Conservation (phyloP, 176 grass and related monocot genomes). For the Bromus sterilis region DNA sequence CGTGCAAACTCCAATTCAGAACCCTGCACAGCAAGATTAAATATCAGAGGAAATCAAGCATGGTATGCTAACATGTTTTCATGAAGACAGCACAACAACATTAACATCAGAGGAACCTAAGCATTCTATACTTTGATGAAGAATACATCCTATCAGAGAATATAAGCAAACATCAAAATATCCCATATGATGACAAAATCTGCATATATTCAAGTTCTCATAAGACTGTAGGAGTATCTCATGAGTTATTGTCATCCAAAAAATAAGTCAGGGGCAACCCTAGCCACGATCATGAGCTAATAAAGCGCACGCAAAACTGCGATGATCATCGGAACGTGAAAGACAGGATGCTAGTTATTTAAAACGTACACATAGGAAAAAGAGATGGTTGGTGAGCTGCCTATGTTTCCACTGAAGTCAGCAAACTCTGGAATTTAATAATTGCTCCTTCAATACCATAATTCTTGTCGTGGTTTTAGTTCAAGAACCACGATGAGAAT, state of each 20-base stretch:
- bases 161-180: background rate
- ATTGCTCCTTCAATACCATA: too few species aligned
- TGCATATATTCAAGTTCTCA: background rate
- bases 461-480: too few species aligned
- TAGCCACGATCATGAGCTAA: background rate
- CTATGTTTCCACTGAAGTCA: background rate
- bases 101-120: background rate
- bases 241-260: background rate
- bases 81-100: background rate
- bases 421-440: background rate
- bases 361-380: background rate
- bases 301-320: background rate
- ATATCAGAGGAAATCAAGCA: conserved; percentile 8
- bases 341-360: background rate
- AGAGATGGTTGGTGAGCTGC: background rate
- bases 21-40: conserved; percentile 42
- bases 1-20: conserved; percentile 57
- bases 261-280: background rate
- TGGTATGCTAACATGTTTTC: background rate
- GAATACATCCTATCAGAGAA: background rate
- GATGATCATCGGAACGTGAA: background rate
- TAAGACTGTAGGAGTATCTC: background rate
- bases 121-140: background rate
- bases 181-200: background rate
- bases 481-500: too few species aligned